Conservation (phyloP, 495 filamentous ascomycete genomes). For the Jackrogersella multiformis region DNA sequence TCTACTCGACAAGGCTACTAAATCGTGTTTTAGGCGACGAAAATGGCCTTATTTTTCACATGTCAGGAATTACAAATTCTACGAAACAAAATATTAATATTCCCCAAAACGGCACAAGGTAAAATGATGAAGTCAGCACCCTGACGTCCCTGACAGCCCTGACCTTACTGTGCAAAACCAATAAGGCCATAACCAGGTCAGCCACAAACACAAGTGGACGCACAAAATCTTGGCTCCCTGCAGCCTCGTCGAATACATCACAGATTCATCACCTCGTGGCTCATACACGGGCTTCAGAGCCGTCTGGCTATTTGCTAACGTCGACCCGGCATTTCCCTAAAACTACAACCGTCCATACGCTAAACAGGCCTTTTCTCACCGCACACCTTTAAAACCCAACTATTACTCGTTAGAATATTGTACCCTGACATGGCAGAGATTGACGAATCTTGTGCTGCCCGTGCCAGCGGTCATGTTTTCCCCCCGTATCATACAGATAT, state of each 20-base stretch:
- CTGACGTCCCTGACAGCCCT: no score
- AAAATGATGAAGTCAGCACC: conserved; percentile 36
- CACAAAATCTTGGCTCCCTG: conserved; percentile 45
- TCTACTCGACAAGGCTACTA: conserved; percentile 8
- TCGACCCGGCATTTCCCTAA: conserved; percentile 32
- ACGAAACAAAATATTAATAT: conserved; percentile 35
- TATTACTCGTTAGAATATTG: not conserved
- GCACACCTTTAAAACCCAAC: conserved; percentile 38
- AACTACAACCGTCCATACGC: conserved; percentile 19
- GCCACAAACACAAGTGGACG: conserved; percentile 34
- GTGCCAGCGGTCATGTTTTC: not conserved
- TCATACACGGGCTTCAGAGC: conserved; percentile 34
- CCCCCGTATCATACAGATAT: conserved; percentile 8
- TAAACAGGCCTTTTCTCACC: conserved; percentile 26
- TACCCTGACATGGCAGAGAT: conserved; percentile 17
- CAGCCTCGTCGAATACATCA: conserved; percentile 42
- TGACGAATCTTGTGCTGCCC: conserved; percentile 22
- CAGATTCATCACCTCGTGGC: conserved; percentile 30
- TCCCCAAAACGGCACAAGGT: conserved; percentile 37
- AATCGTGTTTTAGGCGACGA: not conserved
- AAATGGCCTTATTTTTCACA: conserved; percentile 26
- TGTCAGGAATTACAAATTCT: conserved; percentile 22
- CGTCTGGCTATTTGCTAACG: conserved; percentile 30
- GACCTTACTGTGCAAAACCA: conserved; percentile 31
- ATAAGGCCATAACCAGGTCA: conserved; percentile 21